Percentiles rank a stretch among this genome's conserved stretches.
These are phyloP conservation scores for Dothideomycetes sp. DNA, from an alignment of 2,329 filamentous ascomycete genomes.

Conservation along the genomic window DNA sequence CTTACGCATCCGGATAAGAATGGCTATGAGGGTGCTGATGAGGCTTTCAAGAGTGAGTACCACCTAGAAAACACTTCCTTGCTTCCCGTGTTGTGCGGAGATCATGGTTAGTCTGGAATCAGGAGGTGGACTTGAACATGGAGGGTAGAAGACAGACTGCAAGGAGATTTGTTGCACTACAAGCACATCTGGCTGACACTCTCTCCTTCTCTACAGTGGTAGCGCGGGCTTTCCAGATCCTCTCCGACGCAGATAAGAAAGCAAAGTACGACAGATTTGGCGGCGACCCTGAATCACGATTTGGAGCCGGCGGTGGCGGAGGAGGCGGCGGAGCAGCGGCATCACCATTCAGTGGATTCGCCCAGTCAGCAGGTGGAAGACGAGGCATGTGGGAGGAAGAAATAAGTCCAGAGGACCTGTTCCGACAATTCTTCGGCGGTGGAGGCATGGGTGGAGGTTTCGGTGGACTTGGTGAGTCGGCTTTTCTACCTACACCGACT, in stretches of 20 bases:
- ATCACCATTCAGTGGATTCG: constrained; percentile 56
- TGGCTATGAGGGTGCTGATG: constrained; percentile 86
- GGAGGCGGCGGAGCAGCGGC: constrained; percentile 29
- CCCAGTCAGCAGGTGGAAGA: constrained; percentile 31
- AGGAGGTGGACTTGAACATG: too few relatives aligned
- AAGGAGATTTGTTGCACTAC: too few relatives aligned
- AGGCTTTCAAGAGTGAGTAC: constrained; percentile 79
- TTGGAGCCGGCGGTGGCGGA: constrained; percentile 38
- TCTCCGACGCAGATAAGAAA: constrained; percentile 90
- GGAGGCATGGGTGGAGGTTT: constrained; percentile 41
- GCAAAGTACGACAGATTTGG: constrained; percentile 80
- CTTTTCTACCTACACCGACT: too few relatives aligned
- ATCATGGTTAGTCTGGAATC: too few relatives aligned
- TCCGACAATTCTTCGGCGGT: constrained; percentile 90
- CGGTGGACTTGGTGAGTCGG: constrained; percentile 1
- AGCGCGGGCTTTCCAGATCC: constrained; percentile 79
- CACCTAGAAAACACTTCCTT: too few relatives aligned
- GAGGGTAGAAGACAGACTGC: too few relatives aligned
- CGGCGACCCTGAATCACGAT: constrained; percentile 83
- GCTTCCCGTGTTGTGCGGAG: too few relatives aligned
- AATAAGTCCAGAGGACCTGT: constrained; percentile 92
- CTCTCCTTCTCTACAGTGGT: constrained; percentile 50
- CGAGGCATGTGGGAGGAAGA: constrained; percentile 72
- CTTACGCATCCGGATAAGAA: constrained; percentile 99
- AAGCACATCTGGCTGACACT: background rate